phyloP scores from a whole-genome alignment of 805 yeast genomes.

The Pichia deserticola region DNA sequence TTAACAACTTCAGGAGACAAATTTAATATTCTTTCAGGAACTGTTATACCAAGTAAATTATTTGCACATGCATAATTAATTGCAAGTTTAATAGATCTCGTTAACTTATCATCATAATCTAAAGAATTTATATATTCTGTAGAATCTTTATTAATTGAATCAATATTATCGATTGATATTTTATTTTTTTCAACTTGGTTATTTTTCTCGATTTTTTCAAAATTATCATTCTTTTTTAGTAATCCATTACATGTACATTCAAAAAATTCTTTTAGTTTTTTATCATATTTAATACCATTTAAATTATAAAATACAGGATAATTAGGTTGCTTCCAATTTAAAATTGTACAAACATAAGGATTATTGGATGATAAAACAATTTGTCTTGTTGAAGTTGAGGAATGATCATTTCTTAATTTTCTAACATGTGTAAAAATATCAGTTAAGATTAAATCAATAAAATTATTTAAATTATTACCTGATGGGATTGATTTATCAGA shows the following conservation, averaged over 20 bases:
- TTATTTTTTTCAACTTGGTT: slow-evolving; percentile 6
- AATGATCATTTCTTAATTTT: slow-evolving; percentile 30
- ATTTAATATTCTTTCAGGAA: slow-evolving; percentile 61
- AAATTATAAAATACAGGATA: slow-evolving; percentile 87
- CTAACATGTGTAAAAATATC: slow-evolving; percentile 74
- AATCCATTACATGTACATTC: slow-evolving; percentile 38
- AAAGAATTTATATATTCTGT: slow-evolving; percentile 26
- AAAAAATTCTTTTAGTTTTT: slow-evolving; percentile 24
- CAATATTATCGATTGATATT: slow-evolving; percentile 29
- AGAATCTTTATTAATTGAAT: slow-evolving; percentile 30
- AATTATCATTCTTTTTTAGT: slow-evolving; percentile 6
- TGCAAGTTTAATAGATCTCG: slow-evolving; percentile 75
- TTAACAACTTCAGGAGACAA: slow-evolving; percentile 72
- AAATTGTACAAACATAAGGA: slow-evolving; percentile 82
- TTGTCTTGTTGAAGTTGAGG: slow-evolving; percentile 42
- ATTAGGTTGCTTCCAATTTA: slow-evolving; percentile 98
- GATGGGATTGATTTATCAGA: slow-evolving; percentile 14
- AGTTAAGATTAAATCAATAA: slow-evolving; percentile 66
- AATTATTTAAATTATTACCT: slow-evolving; percentile 48
- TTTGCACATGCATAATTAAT: slow-evolving; percentile 72
- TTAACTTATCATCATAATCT: slow-evolving; percentile 35
- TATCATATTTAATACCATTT: slow-evolving; percentile 48
- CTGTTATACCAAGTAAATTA: slow-evolving; percentile 77
- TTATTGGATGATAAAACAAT: slow-evolving; percentile 80
- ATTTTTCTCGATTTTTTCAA: background rate